Conservation (phyloP, 768 basidiomycete genomes). For the Punctularia strigosozonata region DNA sequence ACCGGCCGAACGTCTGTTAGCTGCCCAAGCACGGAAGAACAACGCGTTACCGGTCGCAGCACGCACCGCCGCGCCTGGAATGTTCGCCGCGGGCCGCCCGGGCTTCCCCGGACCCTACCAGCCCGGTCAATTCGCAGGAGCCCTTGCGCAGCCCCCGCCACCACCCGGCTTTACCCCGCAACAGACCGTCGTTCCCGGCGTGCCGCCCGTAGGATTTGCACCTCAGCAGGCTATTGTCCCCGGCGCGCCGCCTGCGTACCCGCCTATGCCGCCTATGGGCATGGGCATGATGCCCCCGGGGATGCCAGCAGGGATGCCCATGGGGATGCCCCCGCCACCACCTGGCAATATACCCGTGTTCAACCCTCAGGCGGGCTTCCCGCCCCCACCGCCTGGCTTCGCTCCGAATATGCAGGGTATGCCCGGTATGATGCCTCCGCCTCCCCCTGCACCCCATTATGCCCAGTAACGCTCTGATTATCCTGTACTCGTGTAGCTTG, state of each 20-base stretch:
- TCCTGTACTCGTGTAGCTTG: too few relatives aligned
- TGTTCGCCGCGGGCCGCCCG: slow-evolving; percentile 54
- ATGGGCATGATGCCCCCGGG: slow-evolving; percentile 26
- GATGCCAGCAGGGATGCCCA: slow-evolving; percentile 37
- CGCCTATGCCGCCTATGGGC: slow-evolving; percentile 20
- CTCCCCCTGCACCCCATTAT: too few relatives aligned
- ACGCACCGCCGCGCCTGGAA: slow-evolving; percentile 67
- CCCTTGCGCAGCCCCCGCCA: slow-evolving; percentile 70
- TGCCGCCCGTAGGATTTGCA: slow-evolving; percentile 31
- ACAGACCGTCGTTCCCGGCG: slow-evolving; percentile 44
- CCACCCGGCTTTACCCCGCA: slow-evolving; percentile 72
- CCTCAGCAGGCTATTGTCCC: slow-evolving; percentile 60
- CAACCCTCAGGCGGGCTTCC: slow-evolving; percentile 14
- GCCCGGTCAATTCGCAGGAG: slow-evolving; percentile 84
- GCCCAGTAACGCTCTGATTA: too few relatives aligned
- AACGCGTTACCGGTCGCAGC: slow-evolving; percentile 75
- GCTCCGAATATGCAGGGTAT: too few relatives aligned
- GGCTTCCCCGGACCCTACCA: slow-evolving; percentile 71
- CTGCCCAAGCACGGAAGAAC: slow-evolving; percentile 92
- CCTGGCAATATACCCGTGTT: slow-evolving; percentile 40
- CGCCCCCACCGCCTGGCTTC: slow-evolving; percentile 32
- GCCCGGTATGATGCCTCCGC: too few relatives aligned
- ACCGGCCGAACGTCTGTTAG: slow-evolving; percentile 89
- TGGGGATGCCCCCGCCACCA: slow-evolving; percentile 59
- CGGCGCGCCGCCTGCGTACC: slow-evolving; percentile 11